These are phyloP conservation scores for Sutorius australiensis DNA, from an alignment of 768 basidiomycete species.

Conservation along the genomic window DNA sequence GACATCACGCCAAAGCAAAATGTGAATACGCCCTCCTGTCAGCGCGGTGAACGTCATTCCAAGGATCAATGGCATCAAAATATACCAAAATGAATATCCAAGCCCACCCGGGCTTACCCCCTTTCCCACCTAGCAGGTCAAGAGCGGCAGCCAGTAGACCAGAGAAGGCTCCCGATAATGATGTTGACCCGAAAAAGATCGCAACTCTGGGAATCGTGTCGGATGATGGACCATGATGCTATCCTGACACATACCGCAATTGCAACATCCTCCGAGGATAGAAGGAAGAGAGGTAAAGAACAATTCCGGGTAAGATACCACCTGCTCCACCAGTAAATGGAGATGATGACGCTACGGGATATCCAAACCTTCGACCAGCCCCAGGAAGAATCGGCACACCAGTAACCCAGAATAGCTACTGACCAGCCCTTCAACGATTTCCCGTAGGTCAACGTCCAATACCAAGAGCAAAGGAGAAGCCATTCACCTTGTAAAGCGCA, in stretches of 20 bases:
- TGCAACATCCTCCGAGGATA: constrained; percentile 33
- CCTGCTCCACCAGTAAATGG: constrained; percentile 31
- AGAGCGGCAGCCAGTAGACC: constrained; percentile 63
- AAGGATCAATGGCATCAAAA: not conserved
- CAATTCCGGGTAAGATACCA: constrained; percentile 55
- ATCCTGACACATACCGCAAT: constrained; percentile 8
- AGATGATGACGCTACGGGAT: not conserved
- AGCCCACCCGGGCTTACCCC: constrained; percentile 54
- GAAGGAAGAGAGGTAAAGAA: constrained; percentile 54
- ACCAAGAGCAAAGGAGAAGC: not conserved
- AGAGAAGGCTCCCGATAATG: constrained; percentile 58
- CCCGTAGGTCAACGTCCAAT: not conserved
- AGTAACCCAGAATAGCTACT: constrained; percentile 51
- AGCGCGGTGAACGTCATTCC: not conserved
- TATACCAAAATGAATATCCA: constrained; percentile 56
- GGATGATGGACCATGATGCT: constrained; percentile 1
- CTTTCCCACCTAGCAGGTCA: constrained; percentile 49
- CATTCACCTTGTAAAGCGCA: constrained; percentile 53
- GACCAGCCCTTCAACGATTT: constrained; percentile 36
- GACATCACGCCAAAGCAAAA: constrained; percentile 50
- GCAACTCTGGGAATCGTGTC: constrained; percentile 31
- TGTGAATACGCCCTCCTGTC: constrained; percentile 59
- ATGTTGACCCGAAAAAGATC: constrained; percentile 40
- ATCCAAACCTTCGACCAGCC: constrained; percentile 53
- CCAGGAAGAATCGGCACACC: constrained; percentile 46